Percentiles rank a stretch among this genome's conserved stretches.
Conservation (phyloP, 2,329 filamentous ascomycete species). For the Ascochyta fabae region DNA sequence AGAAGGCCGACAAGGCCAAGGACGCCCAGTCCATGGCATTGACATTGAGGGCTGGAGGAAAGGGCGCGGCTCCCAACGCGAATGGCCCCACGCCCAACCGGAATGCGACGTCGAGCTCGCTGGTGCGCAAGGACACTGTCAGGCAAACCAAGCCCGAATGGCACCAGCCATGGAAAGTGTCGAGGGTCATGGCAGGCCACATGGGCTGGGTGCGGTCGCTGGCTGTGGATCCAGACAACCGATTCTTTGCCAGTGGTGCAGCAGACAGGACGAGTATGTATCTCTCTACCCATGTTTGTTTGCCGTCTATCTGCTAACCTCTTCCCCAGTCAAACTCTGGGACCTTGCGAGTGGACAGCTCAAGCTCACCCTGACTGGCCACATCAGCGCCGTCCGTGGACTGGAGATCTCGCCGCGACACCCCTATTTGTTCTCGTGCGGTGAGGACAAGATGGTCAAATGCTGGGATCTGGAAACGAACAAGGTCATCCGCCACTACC, state of each 20-base stretch:
- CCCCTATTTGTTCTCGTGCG: conserved; percentile 96
- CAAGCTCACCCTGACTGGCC: conserved; percentile 40
- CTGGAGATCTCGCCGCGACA: conserved; percentile 91
- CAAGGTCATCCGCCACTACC: conserved; percentile 85
- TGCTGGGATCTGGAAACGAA: conserved; percentile 99
- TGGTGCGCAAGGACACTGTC: conserved; percentile 69
- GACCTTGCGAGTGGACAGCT: conserved; percentile 79
- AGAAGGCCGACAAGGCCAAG: conserved; percentile 53
- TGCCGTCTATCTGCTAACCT: neutral
- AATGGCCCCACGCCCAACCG: conserved; percentile 61
- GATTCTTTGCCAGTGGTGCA: conserved; percentile 96
- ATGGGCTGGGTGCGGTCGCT: conserved; percentile 79
- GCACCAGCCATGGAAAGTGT: conserved; percentile 98
- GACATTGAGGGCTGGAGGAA: conserved; percentile 57
- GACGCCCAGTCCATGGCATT: conserved; percentile 63
- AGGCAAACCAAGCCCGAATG: conserved; percentile 83
- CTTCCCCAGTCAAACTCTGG: conserved; percentile 80
- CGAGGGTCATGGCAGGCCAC: conserved; percentile 96
- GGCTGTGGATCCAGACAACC: conserved; percentile 92
- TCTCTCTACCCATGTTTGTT: neutral
- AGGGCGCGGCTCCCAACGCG: conserved; percentile 60
- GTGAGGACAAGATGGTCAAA: conserved; percentile 99
- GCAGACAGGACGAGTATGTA: conserved; percentile 75
- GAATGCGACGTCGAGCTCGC: conserved; percentile 60
- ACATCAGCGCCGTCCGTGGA: conserved; percentile 57